Conservation (phyloP, 2,329 filamentous ascomycete genomes). For the Parasarocladium wereldwijsianum region DNA sequence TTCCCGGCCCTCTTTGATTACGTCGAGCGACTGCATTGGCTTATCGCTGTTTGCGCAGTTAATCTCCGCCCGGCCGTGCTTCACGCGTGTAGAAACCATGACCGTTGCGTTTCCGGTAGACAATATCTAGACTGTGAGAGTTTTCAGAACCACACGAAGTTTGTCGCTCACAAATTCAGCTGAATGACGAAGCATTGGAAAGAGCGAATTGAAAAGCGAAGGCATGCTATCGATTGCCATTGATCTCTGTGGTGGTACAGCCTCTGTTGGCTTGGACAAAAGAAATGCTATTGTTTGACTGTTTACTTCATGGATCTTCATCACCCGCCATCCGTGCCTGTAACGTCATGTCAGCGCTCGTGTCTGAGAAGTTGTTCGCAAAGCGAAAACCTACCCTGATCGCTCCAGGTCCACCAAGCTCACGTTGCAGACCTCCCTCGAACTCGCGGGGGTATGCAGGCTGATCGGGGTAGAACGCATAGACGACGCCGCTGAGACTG, state of each 20-base stretch:
- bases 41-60: too few species aligned
- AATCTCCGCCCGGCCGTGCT: too few species aligned
- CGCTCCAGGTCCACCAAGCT: conserved; percentile 57
- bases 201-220: too few species aligned
- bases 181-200: too few species aligned
- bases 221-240: conserved; percentile 1
- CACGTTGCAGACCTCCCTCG: conserved; percentile 56
- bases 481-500: conserved; percentile 52
- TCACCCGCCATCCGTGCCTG: conserved; percentile 42
- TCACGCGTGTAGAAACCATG: too few species aligned
- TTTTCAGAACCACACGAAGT: too few species aligned
- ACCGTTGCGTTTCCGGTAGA: too few species aligned
- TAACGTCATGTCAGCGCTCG: too few species aligned
- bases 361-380: conserved; percentile 8
- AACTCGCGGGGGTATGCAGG: conserved; percentile 56
- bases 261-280: not conserved
- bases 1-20: too few species aligned
- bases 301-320: conserved; percentile 27
- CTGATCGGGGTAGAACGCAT: conserved; percentile 56
- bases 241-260: not conserved
- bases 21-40: too few species aligned
- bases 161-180: too few species aligned
- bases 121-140: too few species aligned
- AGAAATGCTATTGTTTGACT: conserved; percentile 1
- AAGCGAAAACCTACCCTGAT: conserved; percentile 40